Conservation (phyloP, 2,329 filamentous ascomycete species). For the Fusarium euwallaceae region DNA sequence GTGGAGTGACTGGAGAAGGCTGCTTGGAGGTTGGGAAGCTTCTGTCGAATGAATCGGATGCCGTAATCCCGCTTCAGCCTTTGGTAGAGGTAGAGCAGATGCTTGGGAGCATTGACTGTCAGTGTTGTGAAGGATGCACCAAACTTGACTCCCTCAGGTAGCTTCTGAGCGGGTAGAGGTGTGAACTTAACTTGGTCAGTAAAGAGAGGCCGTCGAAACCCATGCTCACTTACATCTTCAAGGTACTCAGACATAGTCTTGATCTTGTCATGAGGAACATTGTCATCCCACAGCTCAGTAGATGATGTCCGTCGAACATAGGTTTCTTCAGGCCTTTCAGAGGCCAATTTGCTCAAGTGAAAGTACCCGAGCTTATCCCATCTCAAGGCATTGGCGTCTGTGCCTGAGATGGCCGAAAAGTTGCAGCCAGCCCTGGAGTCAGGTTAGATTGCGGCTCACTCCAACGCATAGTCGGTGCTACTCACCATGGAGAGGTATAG, state of each 20-base stretch:
- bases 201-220: too few species aligned
- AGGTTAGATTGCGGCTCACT: neutral
- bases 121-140: slow-evolving; percentile 54
- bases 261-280: slow-evolving; percentile 56
- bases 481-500: slow-evolving; percentile 59
- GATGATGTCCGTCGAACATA: slow-evolving; percentile 55
- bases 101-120: slow-evolving; percentile 55
- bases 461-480: too few species aligned
- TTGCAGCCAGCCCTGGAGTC: slow-evolving; percentile 57
- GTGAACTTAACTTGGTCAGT: slow-evolving; percentile 45
- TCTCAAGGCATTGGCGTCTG: slow-evolving; percentile 55
- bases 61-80: slow-evolving; percentile 47
- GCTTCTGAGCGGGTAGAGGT: slow-evolving; percentile 45
- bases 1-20: slow-evolving; percentile 47
- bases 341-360: slow-evolving; percentile 53
- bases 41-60: slow-evolving; percentile 50
- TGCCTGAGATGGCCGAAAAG: slow-evolving; percentile 59
- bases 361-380: slow-evolving; percentile 58
- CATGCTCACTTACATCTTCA: slow-evolving; percentile 55
- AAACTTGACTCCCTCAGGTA: slow-evolving; percentile 51
- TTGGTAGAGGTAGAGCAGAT: slow-evolving; percentile 50
- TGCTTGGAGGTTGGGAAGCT: slow-evolving; percentile 44
- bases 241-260: slow-evolving; percentile 56
- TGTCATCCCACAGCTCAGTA: slow-evolving; percentile 57
- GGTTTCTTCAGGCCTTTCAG: slow-evolving; percentile 46